A percentile compares a stretch with the other conserved stretches of the same genome.
Conservation (phyloP, 345 rosid species). For the Citrus sp. region DNA sequence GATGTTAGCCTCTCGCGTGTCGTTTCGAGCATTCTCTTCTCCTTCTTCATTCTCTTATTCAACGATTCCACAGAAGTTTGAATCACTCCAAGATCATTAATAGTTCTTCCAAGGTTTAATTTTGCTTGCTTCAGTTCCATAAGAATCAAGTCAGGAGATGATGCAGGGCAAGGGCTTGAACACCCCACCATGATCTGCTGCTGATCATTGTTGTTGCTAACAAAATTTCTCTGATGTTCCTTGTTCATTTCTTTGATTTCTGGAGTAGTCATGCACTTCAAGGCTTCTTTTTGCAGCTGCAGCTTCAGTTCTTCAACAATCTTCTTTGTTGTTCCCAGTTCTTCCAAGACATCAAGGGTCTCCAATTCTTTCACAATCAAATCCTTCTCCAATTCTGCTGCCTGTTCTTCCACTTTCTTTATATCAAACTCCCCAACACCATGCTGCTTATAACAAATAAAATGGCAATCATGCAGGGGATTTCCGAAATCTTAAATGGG, state of each 20-base stretch:
- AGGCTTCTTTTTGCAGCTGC: slow-evolving; percentile 79
- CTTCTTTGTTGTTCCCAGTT: slow-evolving; percentile 75
- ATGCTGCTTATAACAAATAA: slow-evolving; percentile 26
- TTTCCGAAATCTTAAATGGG: neutral
- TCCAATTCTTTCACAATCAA: slow-evolving; percentile 89
- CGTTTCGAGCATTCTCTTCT: slow-evolving; percentile 63
- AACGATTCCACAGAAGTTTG: slow-evolving; percentile 75
- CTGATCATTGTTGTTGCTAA: slow-evolving; percentile 13
- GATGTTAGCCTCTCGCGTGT: slow-evolving; percentile 56
- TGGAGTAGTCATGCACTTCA: slow-evolving; percentile 51
- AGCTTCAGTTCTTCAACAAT: slow-evolving; percentile 85
- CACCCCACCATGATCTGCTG: slow-evolving; percentile 23
- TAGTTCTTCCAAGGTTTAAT: slow-evolving; percentile 80
- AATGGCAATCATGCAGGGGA: neutral
- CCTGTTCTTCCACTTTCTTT: slow-evolving; percentile 89
- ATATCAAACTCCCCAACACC: slow-evolving; percentile 64
- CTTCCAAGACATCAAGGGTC: slow-evolving; percentile 91
- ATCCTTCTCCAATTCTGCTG: slow-evolving; percentile 87
- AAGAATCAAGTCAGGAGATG: slow-evolving; percentile 72
- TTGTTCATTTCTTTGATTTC: slow-evolving; percentile 62
- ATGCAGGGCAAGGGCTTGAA: slow-evolving; percentile 41
- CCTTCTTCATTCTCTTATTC: slow-evolving; percentile 78
- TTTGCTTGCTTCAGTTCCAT: slow-evolving; percentile 89
- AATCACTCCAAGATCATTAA: slow-evolving; percentile 73
- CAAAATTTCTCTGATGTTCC: slow-evolving; percentile 33